A percentile compares a stretch with the other conserved stretches of the same genome.
phyloP scores from a whole-genome alignment of 2,329 filamentous ascomycete genomes.

The Colletotrichum truncatum region DNA sequence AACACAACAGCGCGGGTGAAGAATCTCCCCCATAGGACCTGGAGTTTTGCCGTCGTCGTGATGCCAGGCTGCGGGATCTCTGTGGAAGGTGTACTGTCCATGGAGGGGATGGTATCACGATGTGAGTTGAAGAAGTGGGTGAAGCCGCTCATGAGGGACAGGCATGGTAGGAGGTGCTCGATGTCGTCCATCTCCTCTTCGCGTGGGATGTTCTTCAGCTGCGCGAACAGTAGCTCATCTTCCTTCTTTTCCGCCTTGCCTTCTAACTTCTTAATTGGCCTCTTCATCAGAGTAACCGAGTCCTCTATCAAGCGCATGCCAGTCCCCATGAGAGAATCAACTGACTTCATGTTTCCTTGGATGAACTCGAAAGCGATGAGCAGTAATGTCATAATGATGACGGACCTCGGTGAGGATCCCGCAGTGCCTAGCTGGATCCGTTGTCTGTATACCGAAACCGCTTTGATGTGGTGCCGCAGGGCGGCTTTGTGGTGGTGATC shows the following conservation, averaged over 20 bases:
- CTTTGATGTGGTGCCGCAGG: constrained; percentile 24
- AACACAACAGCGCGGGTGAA: constrained; percentile 28
- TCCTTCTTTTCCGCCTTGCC: background rate
- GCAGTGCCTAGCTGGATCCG: constrained; percentile 10
- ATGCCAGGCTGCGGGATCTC: constrained; percentile 7
- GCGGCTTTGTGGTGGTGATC: constrained; percentile 26
- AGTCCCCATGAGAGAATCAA: constrained; percentile 23
- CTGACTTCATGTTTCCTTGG: constrained; percentile 28
- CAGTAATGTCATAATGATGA: constrained; percentile 32
- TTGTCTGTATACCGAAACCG: constrained; percentile 28
- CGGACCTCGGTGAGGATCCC: constrained; percentile 14
- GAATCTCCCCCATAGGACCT: constrained; percentile 29
- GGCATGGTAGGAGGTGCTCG: constrained; percentile 24
- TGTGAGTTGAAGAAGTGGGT: constrained; percentile 28
- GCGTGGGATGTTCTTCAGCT: background rate
- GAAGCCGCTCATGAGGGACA: constrained; percentile 26
- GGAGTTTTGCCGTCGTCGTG: background rate
- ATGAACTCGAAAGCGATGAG: constrained; percentile 33
- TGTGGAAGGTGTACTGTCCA: constrained; percentile 1
- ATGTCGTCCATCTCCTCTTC: constrained; percentile 29
- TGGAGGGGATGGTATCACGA: background rate
- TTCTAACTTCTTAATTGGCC: background rate
- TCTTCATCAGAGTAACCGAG: background rate
- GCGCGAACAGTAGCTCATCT: background rate
- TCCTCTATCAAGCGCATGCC: constrained; percentile 20